Evolutionary conservation across 1,284 basidiomycete genomes (phyloP).

Genomic region (Afroboletus lepidellus): DNA sequence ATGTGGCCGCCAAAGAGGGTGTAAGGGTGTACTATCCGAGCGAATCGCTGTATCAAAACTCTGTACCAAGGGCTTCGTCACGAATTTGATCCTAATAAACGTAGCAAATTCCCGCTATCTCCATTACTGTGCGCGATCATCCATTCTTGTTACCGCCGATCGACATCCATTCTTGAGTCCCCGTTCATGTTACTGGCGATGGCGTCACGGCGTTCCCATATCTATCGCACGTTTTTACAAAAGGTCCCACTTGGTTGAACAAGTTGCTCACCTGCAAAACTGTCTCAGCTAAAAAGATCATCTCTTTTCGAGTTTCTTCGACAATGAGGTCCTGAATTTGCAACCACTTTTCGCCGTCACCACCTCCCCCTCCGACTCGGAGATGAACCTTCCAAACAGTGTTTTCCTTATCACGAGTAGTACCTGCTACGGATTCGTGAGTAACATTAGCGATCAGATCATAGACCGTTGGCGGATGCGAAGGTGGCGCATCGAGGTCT

Average conservation of each 20-base stretch:
- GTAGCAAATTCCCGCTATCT: slow-evolving; percentile 31
- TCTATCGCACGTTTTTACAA: slow-evolving; percentile 41
- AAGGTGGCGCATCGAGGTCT: slow-evolving; percentile 76
- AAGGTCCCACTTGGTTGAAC: background rate
- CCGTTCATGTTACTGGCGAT: slow-evolving; percentile 21
- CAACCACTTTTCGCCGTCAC: slow-evolving; percentile 91
- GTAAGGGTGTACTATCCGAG: slow-evolving; percentile 16
- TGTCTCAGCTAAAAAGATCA: slow-evolving; percentile 97
- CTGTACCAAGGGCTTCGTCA: slow-evolving; percentile 7
- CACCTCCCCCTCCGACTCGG: slow-evolving; percentile 71
- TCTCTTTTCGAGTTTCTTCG: slow-evolving; percentile 91
- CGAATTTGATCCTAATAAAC: slow-evolving; percentile 22
- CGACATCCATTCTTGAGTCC: slow-evolving; percentile 29
- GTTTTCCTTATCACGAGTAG: slow-evolving; percentile 84
- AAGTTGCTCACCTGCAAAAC: slow-evolving; percentile 75
- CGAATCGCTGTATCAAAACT: slow-evolving; percentile 10
- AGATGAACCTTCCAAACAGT: slow-evolving; percentile 94
- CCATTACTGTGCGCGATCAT: slow-evolving; percentile 19
- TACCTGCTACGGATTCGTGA: slow-evolving; percentile 92
- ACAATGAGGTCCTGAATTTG: slow-evolving; percentile 97
- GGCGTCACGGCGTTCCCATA: slow-evolving; percentile 62
- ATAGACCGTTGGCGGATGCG: slow-evolving; percentile 67
- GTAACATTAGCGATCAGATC: slow-evolving; percentile 96
- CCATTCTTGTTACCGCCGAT: slow-evolving; percentile 25
- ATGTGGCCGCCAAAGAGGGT: slow-evolving; percentile 16